phyloP scores from a whole-genome alignment of 1,284 basidiomycete genomes.

The Macrocystidia cucumis region DNA sequence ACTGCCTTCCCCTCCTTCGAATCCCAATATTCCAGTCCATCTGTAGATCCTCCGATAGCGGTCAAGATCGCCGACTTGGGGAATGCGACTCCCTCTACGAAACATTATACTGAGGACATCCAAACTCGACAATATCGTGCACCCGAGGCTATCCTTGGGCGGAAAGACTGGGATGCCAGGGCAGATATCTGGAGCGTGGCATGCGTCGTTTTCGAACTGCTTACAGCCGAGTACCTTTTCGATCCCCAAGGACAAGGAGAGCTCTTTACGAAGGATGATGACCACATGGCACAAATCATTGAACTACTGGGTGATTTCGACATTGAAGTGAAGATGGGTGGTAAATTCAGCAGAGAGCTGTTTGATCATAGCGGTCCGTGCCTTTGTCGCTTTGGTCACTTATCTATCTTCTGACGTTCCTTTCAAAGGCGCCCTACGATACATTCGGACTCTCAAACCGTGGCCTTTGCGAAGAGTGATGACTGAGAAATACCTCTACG shows the following conservation, averaged over 20 bases:
- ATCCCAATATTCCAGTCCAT: conserved; percentile 10
- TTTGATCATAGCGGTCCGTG: conserved; percentile 71
- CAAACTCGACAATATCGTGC: conserved; percentile 91
- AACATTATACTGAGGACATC: conserved; percentile 90
- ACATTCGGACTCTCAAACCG: conserved; percentile 74
- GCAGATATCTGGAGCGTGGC: conserved; percentile 89
- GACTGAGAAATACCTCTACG: conserved; percentile 77
- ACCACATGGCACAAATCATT: conserved; percentile 91
- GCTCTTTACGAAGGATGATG: conserved; percentile 87
- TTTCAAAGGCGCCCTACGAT: conserved; percentile 51
- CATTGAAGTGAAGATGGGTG: conserved; percentile 69
- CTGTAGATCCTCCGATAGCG: conserved; percentile 44
- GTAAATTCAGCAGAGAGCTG: conserved; percentile 77
- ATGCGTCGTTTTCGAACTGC: conserved; percentile 79
- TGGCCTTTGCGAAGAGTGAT: conserved; percentile 83
- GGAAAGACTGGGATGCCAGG: conserved; percentile 78
- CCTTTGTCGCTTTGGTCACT: too few species aligned
- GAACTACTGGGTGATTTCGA: conserved; percentile 78
- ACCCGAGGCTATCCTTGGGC: conserved; percentile 86
- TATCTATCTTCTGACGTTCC: conserved; percentile 2
- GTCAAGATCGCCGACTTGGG: conserved; percentile 91
- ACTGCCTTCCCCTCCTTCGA: conserved; percentile 8
- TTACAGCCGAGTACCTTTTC: conserved; percentile 85
- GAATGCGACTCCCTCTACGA: conserved; percentile 77
- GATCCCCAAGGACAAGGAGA: conserved; percentile 82